Evolutionary conservation across 1,139 yeast species (phyloP).

Genomic region (Yamadazyma siamensis): DNA sequence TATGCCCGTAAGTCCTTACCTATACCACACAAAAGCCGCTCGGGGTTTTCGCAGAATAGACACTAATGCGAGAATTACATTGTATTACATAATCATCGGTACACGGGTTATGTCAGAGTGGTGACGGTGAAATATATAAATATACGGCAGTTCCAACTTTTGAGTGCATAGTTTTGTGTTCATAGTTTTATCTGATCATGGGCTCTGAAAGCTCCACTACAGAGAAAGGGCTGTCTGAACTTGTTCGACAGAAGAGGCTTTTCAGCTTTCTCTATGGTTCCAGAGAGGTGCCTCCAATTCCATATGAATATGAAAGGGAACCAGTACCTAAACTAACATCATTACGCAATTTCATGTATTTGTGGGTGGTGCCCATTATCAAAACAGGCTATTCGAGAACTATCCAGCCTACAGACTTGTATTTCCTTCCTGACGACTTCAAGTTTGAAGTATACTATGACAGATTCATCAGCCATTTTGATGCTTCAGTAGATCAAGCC

Average conservation of each 20-base stretch:
- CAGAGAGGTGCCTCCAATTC: conserved; percentile 48
- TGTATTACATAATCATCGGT: no score
- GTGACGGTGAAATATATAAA: no score
- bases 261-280: conserved; percentile 14
- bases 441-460: conserved; percentile 36
- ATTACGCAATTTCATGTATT: conserved; percentile 33
- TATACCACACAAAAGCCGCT: no score
- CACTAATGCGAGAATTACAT: no score
- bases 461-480: not conserved
- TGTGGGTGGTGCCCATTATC: conserved; percentile 61
- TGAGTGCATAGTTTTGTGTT: no score
- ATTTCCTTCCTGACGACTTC: conserved; percentile 47
- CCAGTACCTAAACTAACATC: conserved; percentile 17
- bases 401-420: conserved; percentile 61
- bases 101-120: no score
- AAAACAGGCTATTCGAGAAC: conserved; percentile 67
- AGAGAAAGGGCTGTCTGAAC: no score
- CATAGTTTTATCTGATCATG: no score
- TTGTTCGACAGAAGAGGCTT: conserved; percentile 11
- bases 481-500: not conserved
- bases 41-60: no score
- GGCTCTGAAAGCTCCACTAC: no score
- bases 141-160: no score
- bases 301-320: conserved; percentile 48
- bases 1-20: no score